Percentiles rank a stretch among this genome's conserved stretches.
phyloP scores from a whole-genome alignment of 108 stramenopile genomes.

The Aurantiochytrium sp. region DNA sequence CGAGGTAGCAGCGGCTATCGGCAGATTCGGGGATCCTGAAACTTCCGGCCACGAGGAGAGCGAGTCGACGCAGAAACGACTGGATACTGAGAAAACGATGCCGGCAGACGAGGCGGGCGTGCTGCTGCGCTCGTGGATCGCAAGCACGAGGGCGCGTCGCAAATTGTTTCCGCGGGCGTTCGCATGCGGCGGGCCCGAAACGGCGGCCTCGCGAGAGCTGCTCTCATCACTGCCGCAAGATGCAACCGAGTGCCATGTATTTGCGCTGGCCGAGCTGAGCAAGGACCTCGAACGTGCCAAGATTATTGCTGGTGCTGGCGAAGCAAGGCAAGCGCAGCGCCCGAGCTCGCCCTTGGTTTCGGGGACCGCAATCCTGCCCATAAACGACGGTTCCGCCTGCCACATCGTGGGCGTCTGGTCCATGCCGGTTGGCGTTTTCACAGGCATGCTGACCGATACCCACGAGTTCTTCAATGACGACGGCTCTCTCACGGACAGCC shows the following conservation, averaged over 20 bases:
- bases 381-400: not conserved
- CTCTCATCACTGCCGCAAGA: not conserved
- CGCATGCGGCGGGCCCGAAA: not conserved
- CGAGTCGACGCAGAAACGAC: no score
- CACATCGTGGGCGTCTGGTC: not conserved
- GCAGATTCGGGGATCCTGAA: no score
- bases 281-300: not conserved
- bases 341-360: not conserved
- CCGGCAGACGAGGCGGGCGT: not conserved
- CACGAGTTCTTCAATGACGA: not conserved
- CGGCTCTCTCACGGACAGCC: not conserved
- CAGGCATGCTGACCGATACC: not conserved
- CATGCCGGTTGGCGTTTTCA: not conserved
- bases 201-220: not conserved
- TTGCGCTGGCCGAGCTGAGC: not conserved
- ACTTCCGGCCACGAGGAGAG: no score
- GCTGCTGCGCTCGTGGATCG: not conserved
- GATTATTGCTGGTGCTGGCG: not conserved
- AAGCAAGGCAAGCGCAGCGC: not conserved
- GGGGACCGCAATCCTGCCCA: not conserved
- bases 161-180: not conserved
- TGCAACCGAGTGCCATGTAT: not conserved
- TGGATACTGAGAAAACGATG: not conserved
- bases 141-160: not conserved
- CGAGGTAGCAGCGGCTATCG: no score